Evolutionary conservation across 2,329 filamentous ascomycete genomes (phyloP).

Genomic region (Truncatella angustata): DNA sequence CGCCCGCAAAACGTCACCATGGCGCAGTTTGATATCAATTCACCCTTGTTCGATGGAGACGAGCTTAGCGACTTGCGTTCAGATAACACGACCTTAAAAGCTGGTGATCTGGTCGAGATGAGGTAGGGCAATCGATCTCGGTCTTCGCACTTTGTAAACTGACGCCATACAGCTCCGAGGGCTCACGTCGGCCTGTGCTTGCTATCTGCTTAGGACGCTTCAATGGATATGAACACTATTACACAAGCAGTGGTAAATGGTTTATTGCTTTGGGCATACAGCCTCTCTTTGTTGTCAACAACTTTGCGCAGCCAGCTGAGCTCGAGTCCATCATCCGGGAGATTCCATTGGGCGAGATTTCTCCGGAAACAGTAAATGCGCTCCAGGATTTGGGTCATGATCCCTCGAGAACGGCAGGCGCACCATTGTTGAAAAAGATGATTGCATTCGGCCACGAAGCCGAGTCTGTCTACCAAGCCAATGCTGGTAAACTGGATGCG

Average conservation of each 20-base stretch:
- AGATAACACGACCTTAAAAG: slow-evolving; percentile 26
- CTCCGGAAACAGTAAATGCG: slow-evolving; percentile 29
- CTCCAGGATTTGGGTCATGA: slow-evolving; percentile 37
- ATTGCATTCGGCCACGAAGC: slow-evolving; percentile 40
- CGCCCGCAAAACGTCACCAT: slow-evolving; percentile 31
- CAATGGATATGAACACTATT: slow-evolving; percentile 52
- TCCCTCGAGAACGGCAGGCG: slow-evolving; percentile 42
- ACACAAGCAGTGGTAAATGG: slow-evolving; percentile 50
- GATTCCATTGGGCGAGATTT: slow-evolving; percentile 29
- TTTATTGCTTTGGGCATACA: slow-evolving; percentile 42
- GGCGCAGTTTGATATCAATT: slow-evolving; percentile 25
- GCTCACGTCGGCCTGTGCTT: slow-evolving; percentile 45
- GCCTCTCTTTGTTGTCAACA: slow-evolving; percentile 48
- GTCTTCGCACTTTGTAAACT: neutral
- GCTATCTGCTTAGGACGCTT: slow-evolving; percentile 53
- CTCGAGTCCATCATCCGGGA: slow-evolving; percentile 39
- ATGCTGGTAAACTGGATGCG: slow-evolving; percentile 46
- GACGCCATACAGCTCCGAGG: slow-evolving; percentile 23
- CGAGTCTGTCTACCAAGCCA: slow-evolving; percentile 44
- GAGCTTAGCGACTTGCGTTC: slow-evolving; percentile 35
- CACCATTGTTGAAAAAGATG: slow-evolving; percentile 46
- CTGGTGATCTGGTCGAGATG: slow-evolving; percentile 53
- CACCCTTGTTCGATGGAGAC: slow-evolving; percentile 33
- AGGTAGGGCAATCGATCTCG: slow-evolving; percentile 25
- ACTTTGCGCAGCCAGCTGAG: slow-evolving; percentile 41